A percentile compares a stretch with the other conserved stretches of the same genome.
These are phyloP conservation scores for Pseudisothecium myosuroides DNA, from an alignment of 225 moss, liverwort and hornwort genomes.

Conservation along the genomic window DNA sequence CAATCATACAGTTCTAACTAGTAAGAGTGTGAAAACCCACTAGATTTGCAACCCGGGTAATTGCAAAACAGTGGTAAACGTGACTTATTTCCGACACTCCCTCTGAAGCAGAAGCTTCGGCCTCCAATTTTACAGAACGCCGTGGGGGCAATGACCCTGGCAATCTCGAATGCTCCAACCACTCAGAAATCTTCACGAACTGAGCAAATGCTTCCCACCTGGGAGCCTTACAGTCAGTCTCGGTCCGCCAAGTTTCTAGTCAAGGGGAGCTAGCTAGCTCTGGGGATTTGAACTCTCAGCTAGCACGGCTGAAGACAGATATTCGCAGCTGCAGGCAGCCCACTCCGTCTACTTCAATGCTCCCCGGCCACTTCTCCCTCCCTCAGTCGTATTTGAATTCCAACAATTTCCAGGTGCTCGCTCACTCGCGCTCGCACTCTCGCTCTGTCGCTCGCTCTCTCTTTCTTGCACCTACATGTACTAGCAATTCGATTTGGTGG, in stretches of 20 bases:
- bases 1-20: neutral
- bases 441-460: neutral
- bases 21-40: neutral
- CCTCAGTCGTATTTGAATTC: neutral
- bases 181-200: neutral
- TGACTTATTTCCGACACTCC: neutral
- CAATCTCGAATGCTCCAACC: neutral
- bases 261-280: neutral
- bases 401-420: neutral
- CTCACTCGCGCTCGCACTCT: neutral
- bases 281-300: neutral
- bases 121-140: neutral
- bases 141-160: neutral
- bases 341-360: neutral
- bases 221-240: neutral
- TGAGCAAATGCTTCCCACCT: neutral
- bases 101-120: neutral
- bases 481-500: neutral
- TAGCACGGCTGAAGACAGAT: neutral
- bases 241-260: neutral
- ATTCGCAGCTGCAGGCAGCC: neutral
- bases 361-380: neutral
- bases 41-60: neutral
- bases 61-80: neutral
- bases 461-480: neutral